Base-by-base conservation (phyloP, 495 filamentous ascomycete genomes). In the Parathielavia appendiculata region DNA sequence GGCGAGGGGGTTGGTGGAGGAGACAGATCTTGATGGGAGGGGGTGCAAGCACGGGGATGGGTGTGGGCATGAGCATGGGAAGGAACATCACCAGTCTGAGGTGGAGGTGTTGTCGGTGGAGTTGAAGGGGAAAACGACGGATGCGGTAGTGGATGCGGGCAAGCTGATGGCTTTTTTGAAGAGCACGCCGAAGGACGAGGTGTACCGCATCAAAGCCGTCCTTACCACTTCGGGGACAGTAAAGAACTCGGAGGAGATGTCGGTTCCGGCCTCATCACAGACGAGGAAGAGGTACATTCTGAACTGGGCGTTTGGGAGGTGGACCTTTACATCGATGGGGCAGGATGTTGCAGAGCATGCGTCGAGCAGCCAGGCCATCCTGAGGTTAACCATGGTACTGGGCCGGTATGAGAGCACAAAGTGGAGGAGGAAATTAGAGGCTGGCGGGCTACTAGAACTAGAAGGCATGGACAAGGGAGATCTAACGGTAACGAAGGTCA, bases 271-370 rank as follows among this genome's bases (percentile, higher is more conserved):
- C 16, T 64, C 55, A 16, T 36, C 57, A 12, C 40, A 53, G 35
- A 50, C 34, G 22, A 62, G 58, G 20, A 65, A 55, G 4, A 63
- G 83, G 58, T 95, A 91, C 67, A 95, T 97, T 47, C 78, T 98
- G 45, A 98, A 98, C 69, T 97, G 93, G 93, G 95, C 93, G 0
- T 98, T 98, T 73, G 92, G 91, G 8, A 80, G 93, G 17, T 97
- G 93, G 93, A 96, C 83, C 2, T 92, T 89, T 65, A 92, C 91
- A 7, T 77, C 78, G 0, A 74, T 87, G 38, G 69, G 67, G 6
- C 69, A 70, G 6, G 67, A 62, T 0, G 67, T 66, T 4, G 59
- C 61, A n/a, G 79, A 81, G 57, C 78, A 81, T 34, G 70, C 68
- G 52, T 77, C 73, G 11, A 79, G 71, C 61, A 66, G 70, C 39